phyloP scores from a whole-genome alignment of 2,329 filamentous ascomycete genomes.

The Leptographium flavum region DNA sequence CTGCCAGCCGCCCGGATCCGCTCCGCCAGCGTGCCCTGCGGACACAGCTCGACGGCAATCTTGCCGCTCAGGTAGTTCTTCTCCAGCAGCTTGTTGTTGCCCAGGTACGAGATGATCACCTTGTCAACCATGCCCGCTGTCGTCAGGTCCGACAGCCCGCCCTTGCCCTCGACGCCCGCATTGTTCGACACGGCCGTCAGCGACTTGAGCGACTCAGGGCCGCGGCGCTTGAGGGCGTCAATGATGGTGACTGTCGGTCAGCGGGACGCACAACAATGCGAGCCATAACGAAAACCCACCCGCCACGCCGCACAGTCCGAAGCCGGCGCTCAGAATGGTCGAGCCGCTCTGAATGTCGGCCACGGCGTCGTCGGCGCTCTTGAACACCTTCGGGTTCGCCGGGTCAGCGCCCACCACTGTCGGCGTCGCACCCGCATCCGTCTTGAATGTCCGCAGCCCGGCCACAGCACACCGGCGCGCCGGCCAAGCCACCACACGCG shows the following conservation, averaged over 20 bases:
- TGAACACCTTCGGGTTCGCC: conserved; percentile 42
- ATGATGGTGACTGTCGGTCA: conserved; percentile 38
- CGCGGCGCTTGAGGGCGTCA: conserved; percentile 38
- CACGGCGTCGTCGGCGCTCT: conserved; percentile 53
- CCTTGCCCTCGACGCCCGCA: conserved; percentile 65
- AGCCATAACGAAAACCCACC: conserved; percentile 24
- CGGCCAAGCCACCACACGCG: too few relatives aligned
- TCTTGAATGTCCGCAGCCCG: too few relatives aligned
- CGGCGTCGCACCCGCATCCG: too few relatives aligned
- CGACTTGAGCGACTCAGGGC: conserved; percentile 52
- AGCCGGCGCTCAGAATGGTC: conserved; percentile 65
- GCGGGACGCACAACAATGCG: too few relatives aligned
- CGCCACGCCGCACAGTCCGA: conserved; percentile 69
- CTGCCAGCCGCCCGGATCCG: conserved; percentile 58
- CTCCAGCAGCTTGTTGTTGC: conserved; percentile 52
- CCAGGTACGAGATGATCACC: conserved; percentile 62
- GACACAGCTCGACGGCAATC: conserved; percentile 61
- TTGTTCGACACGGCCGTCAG: conserved; percentile 89
- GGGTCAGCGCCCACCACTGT: too few relatives aligned
- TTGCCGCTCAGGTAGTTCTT: conserved; percentile 61
- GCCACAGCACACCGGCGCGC: too few relatives aligned
- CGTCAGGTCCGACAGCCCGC: conserved; percentile 55
- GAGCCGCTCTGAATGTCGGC: conserved; percentile 65
- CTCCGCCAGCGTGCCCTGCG: conserved; percentile 62
- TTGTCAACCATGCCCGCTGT: conserved; percentile 56